Evolutionary conservation across 2,329 filamentous ascomycete species (phyloP), one percentile per base, ranked within the genome.

Genomic region (Diaporthe ilicicola): DNA sequence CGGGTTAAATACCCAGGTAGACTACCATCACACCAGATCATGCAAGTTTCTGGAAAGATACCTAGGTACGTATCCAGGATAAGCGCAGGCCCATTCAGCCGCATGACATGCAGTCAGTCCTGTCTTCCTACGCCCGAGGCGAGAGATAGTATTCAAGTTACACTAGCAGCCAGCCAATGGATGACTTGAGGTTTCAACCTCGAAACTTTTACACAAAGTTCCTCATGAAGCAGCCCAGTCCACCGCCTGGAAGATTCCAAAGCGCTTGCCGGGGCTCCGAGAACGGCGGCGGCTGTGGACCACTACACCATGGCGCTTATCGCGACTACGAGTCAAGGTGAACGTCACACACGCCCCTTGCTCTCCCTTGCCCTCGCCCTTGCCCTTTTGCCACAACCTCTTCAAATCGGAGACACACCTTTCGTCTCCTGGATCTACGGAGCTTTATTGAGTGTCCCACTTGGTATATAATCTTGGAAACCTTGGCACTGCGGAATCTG

Each of bases 211-310:
- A 6, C 39, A 62, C 27, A 34, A 12, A 62, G 10, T 29, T 7
- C 44, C n/a, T 17, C 3, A 37, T 12, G 29, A 50, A 64, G 42
- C 19, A 48, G 29, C 34, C 34, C 59, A 37, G 4, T 37, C 44
- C 44, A 66, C 8, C 48, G n/a, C 42, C 24, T 34, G 48, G 48
- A 66, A 29, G 51, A 50, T 37, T 50, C 59, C 29, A 24, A 17
- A 64, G 53, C 66, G 42, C 53, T 50, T 68, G 66, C 66, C 65
- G 65, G 39, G 5, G 7, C 53, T 68, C 66, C 66, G 66, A 68
- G 24, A 68, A 68, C 66, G 66, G 66, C 66, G 65, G 53, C 66
- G 44, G 50, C 65, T 68, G 66, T 68, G 65, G 65, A 68, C 66
- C 66, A 39, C n/a, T n/a, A 37, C 44, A 15, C 27, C 17, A 37